Base-by-base conservation (phyloP, 2,329 filamentous ascomycete genomes). In the Polytolypa hystricis region DNA sequence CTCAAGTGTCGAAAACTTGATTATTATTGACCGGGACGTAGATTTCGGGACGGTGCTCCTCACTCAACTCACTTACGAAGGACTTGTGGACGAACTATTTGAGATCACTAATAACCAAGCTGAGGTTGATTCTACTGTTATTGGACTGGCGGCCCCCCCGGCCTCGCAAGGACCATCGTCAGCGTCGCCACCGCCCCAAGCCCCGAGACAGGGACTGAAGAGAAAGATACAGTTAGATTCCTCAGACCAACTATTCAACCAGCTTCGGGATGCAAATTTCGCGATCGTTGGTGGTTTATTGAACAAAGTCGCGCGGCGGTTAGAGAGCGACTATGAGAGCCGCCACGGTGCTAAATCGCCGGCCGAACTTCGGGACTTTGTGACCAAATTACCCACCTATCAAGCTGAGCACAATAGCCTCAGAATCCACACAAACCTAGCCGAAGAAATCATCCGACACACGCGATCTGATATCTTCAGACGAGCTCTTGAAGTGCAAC, bases 31-130 rank as follows among this genome's bases (percentile, higher is more conserved):
- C 58, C 82, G 91, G 33, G 87, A 95, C 55, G 81, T 94, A 38
- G 91, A 98, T 57, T 86, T 91, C 51, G 84, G 89, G 11, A 95
- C 91, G 1, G 81, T 83, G 0, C 70, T 98, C 11, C 77, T 98
- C 37, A 96, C 89, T 0, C 91, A 98, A 56, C 67, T 98, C 43
- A 98, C 91, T 1, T 98, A 98, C 52, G 89, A 98, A 62, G 91
- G 91, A 3, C 69, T 98, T 17, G 81, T 98, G 37, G 93, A 98
- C 53, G 91, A 98, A 56, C 73, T 91, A 11, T 93, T 93, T 54
- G 80, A 82, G 20, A 93, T 98, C 42, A 77, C 84, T 46, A 82
- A 95, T 53, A 96, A 93, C 52, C 86, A 93, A 55, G 80, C 84
- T 25, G 91, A 96, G 54, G 78, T 96, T 15, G 89, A 96, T 55